A percentile compares a stretch with the other conserved stretches of the same genome.
These are phyloP conservation scores for Gossypium raimondii DNA, from an alignment of 345 rosid species.

Conservation along the genomic window DNA sequence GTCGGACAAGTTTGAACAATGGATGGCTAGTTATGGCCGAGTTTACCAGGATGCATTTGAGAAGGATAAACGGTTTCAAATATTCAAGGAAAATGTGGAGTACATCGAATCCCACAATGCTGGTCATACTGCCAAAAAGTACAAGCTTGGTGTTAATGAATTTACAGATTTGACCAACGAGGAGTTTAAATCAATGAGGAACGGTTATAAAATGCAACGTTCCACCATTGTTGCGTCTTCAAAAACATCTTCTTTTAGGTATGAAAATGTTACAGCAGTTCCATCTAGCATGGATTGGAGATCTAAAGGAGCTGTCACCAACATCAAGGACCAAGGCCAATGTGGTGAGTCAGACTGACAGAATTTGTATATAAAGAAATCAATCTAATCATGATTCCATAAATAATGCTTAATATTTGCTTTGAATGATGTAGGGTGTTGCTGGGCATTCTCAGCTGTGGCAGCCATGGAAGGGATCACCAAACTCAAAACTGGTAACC, in stretches of 20 bases:
- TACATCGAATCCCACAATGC: conserved; percentile 13
- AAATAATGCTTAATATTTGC: neutral
- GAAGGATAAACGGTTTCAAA: conserved; percentile 13
- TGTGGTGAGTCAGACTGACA: no score
- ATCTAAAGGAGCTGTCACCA: no score
- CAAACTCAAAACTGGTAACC: neutral
- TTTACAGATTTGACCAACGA: neutral
- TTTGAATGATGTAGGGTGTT: conserved; percentile 2
- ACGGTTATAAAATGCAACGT: no score
- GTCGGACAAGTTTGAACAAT: conserved; percentile 1
- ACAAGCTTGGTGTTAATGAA: no score
- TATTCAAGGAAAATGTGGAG: conserved; percentile 18
- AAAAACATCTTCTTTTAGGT: no score
- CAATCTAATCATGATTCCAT: neutral
- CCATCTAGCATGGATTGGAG: no score
- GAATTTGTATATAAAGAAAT: neutral
- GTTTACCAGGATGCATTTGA: neutral
- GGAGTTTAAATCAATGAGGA: no score
- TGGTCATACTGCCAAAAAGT: neutral
- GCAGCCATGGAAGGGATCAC: conserved; percentile 20
- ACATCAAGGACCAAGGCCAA: no score
- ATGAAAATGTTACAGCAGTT: no score
- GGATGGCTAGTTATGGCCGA: conserved; percentile 5
- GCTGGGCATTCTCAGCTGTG: neutral
- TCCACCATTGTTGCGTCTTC: no score